Conservation (phyloP, 2,329 filamentous ascomycete species). For the Fusarium hostae region DNA sequence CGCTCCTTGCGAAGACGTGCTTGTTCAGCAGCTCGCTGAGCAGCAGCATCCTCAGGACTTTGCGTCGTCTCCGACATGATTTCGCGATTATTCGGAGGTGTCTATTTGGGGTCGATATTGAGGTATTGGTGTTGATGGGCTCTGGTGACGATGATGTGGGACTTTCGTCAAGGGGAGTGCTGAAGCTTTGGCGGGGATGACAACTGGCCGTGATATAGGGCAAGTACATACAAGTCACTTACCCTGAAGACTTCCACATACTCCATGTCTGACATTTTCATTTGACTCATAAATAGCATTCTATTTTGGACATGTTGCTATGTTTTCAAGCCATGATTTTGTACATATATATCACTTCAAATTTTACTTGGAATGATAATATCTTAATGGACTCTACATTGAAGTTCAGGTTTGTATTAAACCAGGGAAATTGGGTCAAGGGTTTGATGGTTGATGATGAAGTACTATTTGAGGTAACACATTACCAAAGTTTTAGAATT, state of each 20-base stretch:
- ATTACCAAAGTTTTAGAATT: background rate
- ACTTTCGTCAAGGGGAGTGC: slow-evolving; percentile 14
- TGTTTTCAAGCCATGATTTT: background rate
- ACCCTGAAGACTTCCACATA: slow-evolving; percentile 17
- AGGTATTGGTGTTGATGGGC: background rate
- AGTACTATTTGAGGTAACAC: no score
- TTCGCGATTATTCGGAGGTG: background rate
- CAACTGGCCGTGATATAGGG: slow-evolving; percentile 24
- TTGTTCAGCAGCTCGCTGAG: slow-evolving; percentile 69
- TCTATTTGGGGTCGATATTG: background rate
- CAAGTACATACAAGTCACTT: background rate
- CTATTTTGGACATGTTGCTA: background rate
- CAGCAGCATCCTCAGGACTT: slow-evolving; percentile 57
- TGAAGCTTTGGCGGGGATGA: slow-evolving; percentile 27
- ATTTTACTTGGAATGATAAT: background rate
- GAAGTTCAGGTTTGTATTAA: background rate
- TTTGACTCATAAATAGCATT: background rate
- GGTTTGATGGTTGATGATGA: background rate
- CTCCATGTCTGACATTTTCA: background rate
- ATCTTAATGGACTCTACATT: background rate
- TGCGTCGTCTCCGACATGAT: slow-evolving; percentile 55
- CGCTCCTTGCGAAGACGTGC: slow-evolving; percentile 81
- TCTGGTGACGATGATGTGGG: slow-evolving; percentile 25
- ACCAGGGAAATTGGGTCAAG: no score
- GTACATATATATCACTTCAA: background rate